These are phyloP conservation scores for Hortaea sp. DNA, from an alignment of 2,329 filamentous ascomycete species.

Conservation along the genomic window DNA sequence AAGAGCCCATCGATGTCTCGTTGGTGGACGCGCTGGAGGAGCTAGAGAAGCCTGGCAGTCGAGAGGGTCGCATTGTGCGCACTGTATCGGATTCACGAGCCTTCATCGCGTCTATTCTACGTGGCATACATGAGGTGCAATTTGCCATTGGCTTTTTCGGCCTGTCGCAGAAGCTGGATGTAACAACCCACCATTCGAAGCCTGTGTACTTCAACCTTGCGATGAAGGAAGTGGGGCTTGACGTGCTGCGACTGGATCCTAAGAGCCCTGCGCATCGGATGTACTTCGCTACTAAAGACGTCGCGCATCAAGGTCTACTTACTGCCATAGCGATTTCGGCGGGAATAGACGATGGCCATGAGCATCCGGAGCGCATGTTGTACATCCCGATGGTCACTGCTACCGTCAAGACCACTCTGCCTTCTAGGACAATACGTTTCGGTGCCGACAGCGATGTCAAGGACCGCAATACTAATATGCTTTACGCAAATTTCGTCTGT, in stretches of 20 bases:
- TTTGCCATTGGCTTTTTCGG: slow-evolving; percentile 88
- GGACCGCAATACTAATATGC: slow-evolving; percentile 87
- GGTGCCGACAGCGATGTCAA: slow-evolving; percentile 56
- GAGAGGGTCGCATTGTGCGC: slow-evolving; percentile 60
- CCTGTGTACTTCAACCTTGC: slow-evolving; percentile 76
- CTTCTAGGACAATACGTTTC: slow-evolving; percentile 84
- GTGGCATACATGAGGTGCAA: slow-evolving; percentile 92
- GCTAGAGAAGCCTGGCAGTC: slow-evolving; percentile 56
- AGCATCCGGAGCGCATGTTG: slow-evolving; percentile 72
- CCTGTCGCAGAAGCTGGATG: slow-evolving; percentile 67
- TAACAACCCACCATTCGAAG: slow-evolving; percentile 55
- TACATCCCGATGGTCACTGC: slow-evolving; percentile 98
- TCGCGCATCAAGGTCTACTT: slow-evolving; percentile 87
- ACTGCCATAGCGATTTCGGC: slow-evolving; percentile 88
- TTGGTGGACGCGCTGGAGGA: slow-evolving; percentile 68
- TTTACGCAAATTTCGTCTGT: slow-evolving; percentile 92
- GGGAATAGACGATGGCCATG: slow-evolving; percentile 81
- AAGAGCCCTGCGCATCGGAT: slow-evolving; percentile 92
- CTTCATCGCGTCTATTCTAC: slow-evolving; percentile 78
- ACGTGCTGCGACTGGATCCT: slow-evolving; percentile 81
- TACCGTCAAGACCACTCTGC: slow-evolving; percentile 84
- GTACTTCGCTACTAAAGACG: slow-evolving; percentile 90
- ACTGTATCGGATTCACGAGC: slow-evolving; percentile 87
- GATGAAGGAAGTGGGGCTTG: slow-evolving; percentile 93
- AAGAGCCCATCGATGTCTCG: slow-evolving; percentile 43